Base-by-base conservation (phyloP, 768 basidiomycete genomes). In the Thelephora ganbajun region DNA sequence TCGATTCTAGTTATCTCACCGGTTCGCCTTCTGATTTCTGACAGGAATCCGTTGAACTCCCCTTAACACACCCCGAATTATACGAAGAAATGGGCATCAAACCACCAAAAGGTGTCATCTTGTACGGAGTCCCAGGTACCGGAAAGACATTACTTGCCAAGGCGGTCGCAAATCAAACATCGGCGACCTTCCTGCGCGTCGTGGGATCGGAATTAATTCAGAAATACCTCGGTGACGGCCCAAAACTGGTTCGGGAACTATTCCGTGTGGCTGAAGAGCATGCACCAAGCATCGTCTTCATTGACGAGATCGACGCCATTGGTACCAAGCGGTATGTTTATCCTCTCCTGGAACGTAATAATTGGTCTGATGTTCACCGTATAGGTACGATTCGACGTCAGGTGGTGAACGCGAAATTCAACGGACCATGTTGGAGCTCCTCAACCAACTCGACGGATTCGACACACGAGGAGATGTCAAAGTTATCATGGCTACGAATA, bases 11-110 rank as follows among this genome's bases (percentile, higher is more conserved):
- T 9, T 18, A 3, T 11, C 14, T 22, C 35, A n/a, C 41, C 18
- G 1, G 22, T 39, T 16, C 9, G 35, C 7, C 14, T 19, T 20
- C 44, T 44, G 49, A 52, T 42, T 5, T 30, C 42, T n/a, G 19
- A 19, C 51, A 92, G 87, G 96, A 99, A 83, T 89, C 96, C 12
- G 94, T 98, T 42, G 96, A 98, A 65, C 74, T 98, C 30, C 96
- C 96, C 0, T 70, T 99, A 19, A 98, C 94, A 7, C 96, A 98
- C 61, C 96, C 96, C 2, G 96, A 99, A 61, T 68, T 98, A 35
- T 99, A 98, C 66, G 94, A 98, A 66, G 94, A 98, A 70, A 98
- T 99, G 96, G 96, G 96, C 48, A 98, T 99, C 66, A 86, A 86
- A 57, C 96, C 94, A n/a, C 96, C 96, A 18, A 98, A 98, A 64